Evolutionary conservation across 352 stramenopile genomes (phyloP).

Genomic region (Phytophthora gonapodyides): DNA sequence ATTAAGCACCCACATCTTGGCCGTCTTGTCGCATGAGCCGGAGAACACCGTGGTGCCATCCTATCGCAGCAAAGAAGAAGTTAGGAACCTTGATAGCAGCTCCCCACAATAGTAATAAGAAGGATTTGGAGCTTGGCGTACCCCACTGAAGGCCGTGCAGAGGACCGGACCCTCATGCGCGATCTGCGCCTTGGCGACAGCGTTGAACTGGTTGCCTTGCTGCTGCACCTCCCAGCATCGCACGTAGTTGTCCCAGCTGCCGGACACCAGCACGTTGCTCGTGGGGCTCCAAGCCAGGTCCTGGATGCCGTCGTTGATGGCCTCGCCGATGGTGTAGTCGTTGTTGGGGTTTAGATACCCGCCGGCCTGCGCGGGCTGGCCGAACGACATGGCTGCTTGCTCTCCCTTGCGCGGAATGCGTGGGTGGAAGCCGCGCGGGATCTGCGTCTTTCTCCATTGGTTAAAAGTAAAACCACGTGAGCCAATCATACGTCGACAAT

Average conservation of each 20-base stretch:
- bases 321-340: constrained; percentile 75
- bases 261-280: constrained; percentile 74
- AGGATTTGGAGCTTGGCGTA: constrained; percentile 36
- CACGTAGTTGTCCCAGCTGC: constrained; percentile 85
- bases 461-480: background rate
- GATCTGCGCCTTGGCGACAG: constrained; percentile 82
- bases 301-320: constrained; percentile 74
- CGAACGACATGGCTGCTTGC: constrained; percentile 46
- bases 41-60: constrained; percentile 95
- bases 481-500: too few relatives aligned
- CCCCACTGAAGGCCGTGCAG: constrained; percentile 89
- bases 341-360: constrained; percentile 76
- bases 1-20: constrained; percentile 95
- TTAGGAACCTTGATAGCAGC: background rate
- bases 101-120: background rate
- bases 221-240: constrained; percentile 87
- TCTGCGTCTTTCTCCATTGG: background rate
- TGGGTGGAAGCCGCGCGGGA: constrained; percentile 15
- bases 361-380: constrained; percentile 45
- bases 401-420: constrained; percentile 6
- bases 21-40: constrained; percentile 93
- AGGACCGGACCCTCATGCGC: constrained; percentile 92
- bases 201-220: constrained; percentile 71
- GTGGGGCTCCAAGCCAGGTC: constrained; percentile 79
- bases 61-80: constrained; percentile 29